Base-by-base conservation (phyloP, 352 stramenopile genomes). In the Globisporangium megalacanthum region DNA sequence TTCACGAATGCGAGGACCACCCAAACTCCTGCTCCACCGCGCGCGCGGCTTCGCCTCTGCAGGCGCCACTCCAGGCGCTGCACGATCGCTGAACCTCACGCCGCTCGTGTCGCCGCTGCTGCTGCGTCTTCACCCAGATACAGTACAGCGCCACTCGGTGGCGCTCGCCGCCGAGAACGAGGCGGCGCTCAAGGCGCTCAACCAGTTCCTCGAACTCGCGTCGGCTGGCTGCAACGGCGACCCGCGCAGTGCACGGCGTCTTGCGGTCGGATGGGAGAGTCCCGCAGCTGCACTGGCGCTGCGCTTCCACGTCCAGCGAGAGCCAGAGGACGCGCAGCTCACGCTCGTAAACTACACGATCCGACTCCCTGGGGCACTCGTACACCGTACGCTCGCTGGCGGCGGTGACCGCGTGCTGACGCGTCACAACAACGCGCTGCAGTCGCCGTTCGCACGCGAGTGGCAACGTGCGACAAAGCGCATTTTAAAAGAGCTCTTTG, bases 101-200 rank as follows among this genome's bases (percentile, higher is more conserved):
- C 68, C 69, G 9, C 77, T 72, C 51, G 78, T 77, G 56, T 88
- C 82, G 51, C 82, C 82, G n/a, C 62, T 92, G 50, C 62, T 92
- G 29, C 58, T 89, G 39, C 70, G 78, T 10, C 62, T 92, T 53
- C 82, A 92, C 61, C 82, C 82, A 4, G 82, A 92, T 62, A 78
- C 68, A 31, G 62, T 89, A 37, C 75, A 85, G 54, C 75, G 69
- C 6, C 70, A 83, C 45, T 70, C 74, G 3, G 61, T 69, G 1
- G 31, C 51, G 25, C 56, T 83, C 19, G 77, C 76, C n/a, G 61
- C 61, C 19, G 64, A 75, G 58, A 89, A 92, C 49, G 81, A 89
- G 62, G 61, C 81, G 17, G 79, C 81, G 14, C 69, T 92, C n/a
- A 92, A 92, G 64, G 71, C 87, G 52, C 73, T 92, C 53, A 92